Evolutionary conservation across 768 basidiomycete genomes (phyloP), one percentile per base, ranked within the genome.

Genomic region (Mycena crocata): DNA sequence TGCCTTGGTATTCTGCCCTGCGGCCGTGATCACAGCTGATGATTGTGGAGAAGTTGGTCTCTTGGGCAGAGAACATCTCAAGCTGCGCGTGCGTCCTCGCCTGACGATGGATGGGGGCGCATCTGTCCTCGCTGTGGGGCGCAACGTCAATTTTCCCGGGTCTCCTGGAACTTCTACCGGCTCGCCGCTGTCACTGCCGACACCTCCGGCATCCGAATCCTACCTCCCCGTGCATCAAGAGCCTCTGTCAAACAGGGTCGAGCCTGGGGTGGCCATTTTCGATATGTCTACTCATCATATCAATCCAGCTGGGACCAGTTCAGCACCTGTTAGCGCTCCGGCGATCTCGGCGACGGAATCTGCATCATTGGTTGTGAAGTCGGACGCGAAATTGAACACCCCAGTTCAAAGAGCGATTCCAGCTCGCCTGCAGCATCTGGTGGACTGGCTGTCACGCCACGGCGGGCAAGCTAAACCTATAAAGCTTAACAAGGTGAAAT

Each of bases 1-100:
- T n/a, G 64, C 64, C 13, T 39, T 70, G 23, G 64, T 70, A 26
- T 70, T 70, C 59, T 70, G 59, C 34, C 59, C 68, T 23, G 56
- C 58, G 37, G 58, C 68, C 28, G 48, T 62, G 31, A 44, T 45
- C 26, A 37, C 26, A 35, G 67, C 46, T 15, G 58, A 46, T 23
- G 57, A 46, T 4, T 23, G n/a, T 15, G 63, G 63, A 8, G 57
- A 35, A 2, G 45, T 58, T 19, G 34, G 2, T 26, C 45, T 58
- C 34, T 24, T 58, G 45, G 57, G 57, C 5, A 26, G 57, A 30
- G 46, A 58, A 9, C 34, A 49, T 58, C 17, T 58, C 17, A 58
- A 28, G 19, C 46, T 58, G 45, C 45, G 45, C 17, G 57, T 58
- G 46, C 57, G 57, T 21, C 45, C 57, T 3, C 57, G 57, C 19